Evolutionary conservation across 2,329 filamentous ascomycete species (phyloP).

Genomic region (Talaromyces pinophilus): DNA sequence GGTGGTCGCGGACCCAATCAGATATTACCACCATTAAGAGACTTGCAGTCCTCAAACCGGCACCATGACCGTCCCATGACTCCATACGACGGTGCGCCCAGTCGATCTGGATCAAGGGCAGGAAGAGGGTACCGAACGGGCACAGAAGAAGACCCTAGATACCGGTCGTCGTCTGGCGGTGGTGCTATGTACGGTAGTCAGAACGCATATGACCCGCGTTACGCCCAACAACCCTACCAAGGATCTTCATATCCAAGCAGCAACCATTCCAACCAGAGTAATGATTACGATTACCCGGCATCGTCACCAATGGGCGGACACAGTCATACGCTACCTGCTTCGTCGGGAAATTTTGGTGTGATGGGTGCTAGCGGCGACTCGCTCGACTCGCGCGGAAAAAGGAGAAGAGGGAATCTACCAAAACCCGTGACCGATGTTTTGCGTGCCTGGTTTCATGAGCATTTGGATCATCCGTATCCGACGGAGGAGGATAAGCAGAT

Average conservation of each 20-base stretch:
- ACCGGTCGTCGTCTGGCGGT: conserved; percentile 27
- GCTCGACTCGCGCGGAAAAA: conserved; percentile 48
- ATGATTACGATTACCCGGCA: conserved; percentile 37
- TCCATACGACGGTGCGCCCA: conserved; percentile 30
- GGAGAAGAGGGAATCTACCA: conserved; percentile 80
- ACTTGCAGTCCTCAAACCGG: conserved; percentile 38
- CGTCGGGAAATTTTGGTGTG: conserved; percentile 42
- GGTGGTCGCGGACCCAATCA: conserved; percentile 33
- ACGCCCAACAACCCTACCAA: conserved; percentile 27
- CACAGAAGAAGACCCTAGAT: conserved; percentile 29
- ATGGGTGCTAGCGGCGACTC: conserved; percentile 42
- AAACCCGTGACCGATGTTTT: conserved; percentile 84
- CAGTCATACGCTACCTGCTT: conserved; percentile 27
- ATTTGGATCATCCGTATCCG: conserved; percentile 79
- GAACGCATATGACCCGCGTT: conserved; percentile 9
- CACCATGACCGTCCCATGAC: conserved; percentile 27
- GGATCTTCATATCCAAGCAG: conserved; percentile 26
- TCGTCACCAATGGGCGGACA: conserved; percentile 18
- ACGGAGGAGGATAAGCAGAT: conserved; percentile 85
- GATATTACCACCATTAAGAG: conserved; percentile 41
- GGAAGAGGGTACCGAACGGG: conserved; percentile 2
- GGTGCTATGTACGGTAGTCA: conserved; percentile 20
- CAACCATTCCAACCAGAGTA: conserved; percentile 32
- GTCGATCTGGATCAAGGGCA: conserved; percentile 10
- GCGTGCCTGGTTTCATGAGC: conserved; percentile 75